These are phyloP conservation scores for Clavispora fructus DNA, from an alignment of 805 yeast species.

Conservation along the genomic window DNA sequence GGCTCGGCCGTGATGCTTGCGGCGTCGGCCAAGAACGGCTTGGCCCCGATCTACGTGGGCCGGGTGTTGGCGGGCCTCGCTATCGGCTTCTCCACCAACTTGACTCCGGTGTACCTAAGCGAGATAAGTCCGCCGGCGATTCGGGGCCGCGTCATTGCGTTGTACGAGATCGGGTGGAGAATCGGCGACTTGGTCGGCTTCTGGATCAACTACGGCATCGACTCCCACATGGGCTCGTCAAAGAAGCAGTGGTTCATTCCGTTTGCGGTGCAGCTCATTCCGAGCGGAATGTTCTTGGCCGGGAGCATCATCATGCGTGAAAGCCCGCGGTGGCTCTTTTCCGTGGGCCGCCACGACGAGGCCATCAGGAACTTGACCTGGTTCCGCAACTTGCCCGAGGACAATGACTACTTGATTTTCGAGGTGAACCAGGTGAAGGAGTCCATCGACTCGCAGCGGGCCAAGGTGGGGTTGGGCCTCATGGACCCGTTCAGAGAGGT, in stretches of 20 bases:
- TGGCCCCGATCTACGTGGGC: constrained; percentile 35
- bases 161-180: constrained; percentile 36
- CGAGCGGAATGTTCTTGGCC: constrained; percentile 29
- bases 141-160: constrained; percentile 27
- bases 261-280: constrained; percentile 35
- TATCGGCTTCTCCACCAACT: constrained; percentile 31
- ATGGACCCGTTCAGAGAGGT: constrained; percentile 32
- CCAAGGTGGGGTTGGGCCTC: constrained; percentile 27
- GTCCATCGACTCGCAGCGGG: constrained; percentile 24
- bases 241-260: constrained; percentile 36
- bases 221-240: constrained; percentile 19
- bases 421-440: constrained; percentile 34
- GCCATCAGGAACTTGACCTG: constrained; percentile 30
- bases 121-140: constrained; percentile 34
- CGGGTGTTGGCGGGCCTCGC: constrained; percentile 33
- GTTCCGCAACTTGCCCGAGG: constrained; percentile 30
- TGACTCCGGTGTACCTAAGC: constrained; percentile 32
- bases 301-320: constrained; percentile 31
- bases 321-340: constrained; percentile 33
- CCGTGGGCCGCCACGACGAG: constrained; percentile 24
- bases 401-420: constrained; percentile 29
- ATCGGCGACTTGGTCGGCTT: constrained; percentile 36
- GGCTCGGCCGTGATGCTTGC: constrained; percentile 37
- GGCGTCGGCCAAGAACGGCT: constrained; percentile 19
- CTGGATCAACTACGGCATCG: constrained; percentile 33